Evolutionary conservation across 768 basidiomycete species (phyloP), one percentile per base, ranked within the genome.

Genomic region (Pleurotus sapidus): DNA sequence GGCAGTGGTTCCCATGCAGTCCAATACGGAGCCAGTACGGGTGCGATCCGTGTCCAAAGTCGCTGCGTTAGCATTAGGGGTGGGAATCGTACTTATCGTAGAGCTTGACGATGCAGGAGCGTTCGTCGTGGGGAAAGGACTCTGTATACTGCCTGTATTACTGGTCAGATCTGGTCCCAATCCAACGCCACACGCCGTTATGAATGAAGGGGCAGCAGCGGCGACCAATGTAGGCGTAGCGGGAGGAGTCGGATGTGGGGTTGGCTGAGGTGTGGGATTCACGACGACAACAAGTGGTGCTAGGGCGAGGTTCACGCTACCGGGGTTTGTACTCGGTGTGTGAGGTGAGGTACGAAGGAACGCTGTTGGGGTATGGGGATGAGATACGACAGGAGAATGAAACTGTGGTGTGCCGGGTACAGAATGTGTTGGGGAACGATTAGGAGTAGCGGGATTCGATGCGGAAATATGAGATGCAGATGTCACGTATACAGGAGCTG

Each of bases 161-260:
- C 37, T 34, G n/a, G 25, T n/a, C n/a, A 34, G 25, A 17, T 27
- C 15, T 23, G 37, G 53, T 46, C 42, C 46, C 46, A 39, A 23
- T 24, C 45, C 46, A 12, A 49, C 54, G 20, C 38, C 53, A 38
- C 45, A 46, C 14, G 46, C 17, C 42, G 20, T 47, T 15, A 47
- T 43, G 17, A 47, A 56, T 25, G 55, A 8, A 14, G 56, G 24
- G 14, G 15, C 34, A 15, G 18, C 50, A 5, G 57, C 50, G 47
- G 63, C 56, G 37, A 56, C 43, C n/a, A 79, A 63, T 50, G 77
- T 66, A 7, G 88, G 89, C 1, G 88, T 89, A 1, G 84, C 79
- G 2, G 90, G 91, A 5, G 91, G 89, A 1, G 91, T 92, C 1
- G 89, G 89, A 67, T 89, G 87, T 0, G 87, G 87, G 0, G 86